Base-by-base conservation (phyloP, 2,329 filamentous ascomycete species). In the Xylaria polymorpha region DNA sequence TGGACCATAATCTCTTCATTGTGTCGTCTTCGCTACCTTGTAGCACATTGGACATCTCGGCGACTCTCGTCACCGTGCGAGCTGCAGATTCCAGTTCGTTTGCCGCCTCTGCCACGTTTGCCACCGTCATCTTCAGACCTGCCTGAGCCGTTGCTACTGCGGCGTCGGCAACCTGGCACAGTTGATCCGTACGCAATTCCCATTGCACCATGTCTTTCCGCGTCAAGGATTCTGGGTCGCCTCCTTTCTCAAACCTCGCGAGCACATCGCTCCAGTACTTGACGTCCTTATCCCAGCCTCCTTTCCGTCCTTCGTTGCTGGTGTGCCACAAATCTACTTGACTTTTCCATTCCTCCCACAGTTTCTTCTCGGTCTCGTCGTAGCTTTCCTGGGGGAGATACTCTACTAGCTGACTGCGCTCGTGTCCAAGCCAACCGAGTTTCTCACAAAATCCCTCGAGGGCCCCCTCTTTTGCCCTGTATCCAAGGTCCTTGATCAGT, bases 341-440 rank as follows among this genome's bases (percentile, higher is more conserved):
- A 5, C 32, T 50, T 41, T 68, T 64, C 61, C 61, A 68, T 61
- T 64, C 61, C 0, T 43, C 66, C 61, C 66, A 68, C 15, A 64
- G 41, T 9, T n/a, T n/a, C 25, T 32, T 64, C 43, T 68, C 61
- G 3, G 55, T 61, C 9, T 57, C 56, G 7, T 64, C 50, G 44
- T 64, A 67, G 20, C 39, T 44, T 20, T 67, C 60, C 22, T 64
- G 59, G 4, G 65, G 60, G 2, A 67, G 55, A 18, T 67, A n/a
- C 9, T 64, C 66, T 18, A 37, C 48, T 2, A 64, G 25, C 18
- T 67, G 55, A 6, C 25, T 6, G 35, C 66, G 39, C 20, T 67
- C 66, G 20, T 67, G 61, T 39, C 61, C 60, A 14, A 67, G 39
- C 32, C 53, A 60, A 20, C 61, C 55, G 14, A 59, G 37, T 12